Base-by-base conservation (phyloP, 768 basidiomycete genomes). In the Pleurotus tuoliensis region DNA sequence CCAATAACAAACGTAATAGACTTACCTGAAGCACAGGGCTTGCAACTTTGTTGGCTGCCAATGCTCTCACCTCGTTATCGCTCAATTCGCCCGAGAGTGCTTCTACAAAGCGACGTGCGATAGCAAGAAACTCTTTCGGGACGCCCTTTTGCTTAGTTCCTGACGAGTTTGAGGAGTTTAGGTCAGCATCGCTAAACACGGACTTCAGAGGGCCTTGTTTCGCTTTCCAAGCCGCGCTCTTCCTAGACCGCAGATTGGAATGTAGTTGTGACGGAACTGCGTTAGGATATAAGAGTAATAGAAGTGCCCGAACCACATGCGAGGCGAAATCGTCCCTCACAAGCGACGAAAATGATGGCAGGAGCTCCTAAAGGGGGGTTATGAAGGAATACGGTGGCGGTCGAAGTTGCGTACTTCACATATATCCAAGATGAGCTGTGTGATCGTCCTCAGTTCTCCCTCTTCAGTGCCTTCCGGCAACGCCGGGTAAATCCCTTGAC, bases 271-370 rank as follows among this genome's bases (percentile, higher is more conserved):
- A 61, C 13, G 63, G 61, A 20, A 70, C 62, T 13, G 77, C 76
- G 3, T 71, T 70, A 0, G 92, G 90, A 12, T 83, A 85, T n/a
- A 97, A 76, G 43, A 97, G 76, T 4, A 88, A 66, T 12, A 98
- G 79, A 2, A 98, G 71, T 20, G 88, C 83, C 38, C 95, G 87
- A 46, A 96, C 61, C 43, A 94, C 91, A 62, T 98, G 96, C 0
- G 96, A 95, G 37, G 89, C 94, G 64, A 94, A 96, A 30, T 89
- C 86, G 63, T 96, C 86, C 74, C 87, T 84, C 40, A 96, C 72
- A 44, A 95, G 80, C 6, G 77, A 73, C 0, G 83, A 69, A 34
- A 95, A 74, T 3, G 71, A 68, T 0, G 87, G 84, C 1, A 84
- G 63, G 34, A 98, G 64, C 78, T 95, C 93, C 88, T 94, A 56